Base-by-base conservation (phyloP, 345 rosid species). In the Reutealis trisperma region DNA sequence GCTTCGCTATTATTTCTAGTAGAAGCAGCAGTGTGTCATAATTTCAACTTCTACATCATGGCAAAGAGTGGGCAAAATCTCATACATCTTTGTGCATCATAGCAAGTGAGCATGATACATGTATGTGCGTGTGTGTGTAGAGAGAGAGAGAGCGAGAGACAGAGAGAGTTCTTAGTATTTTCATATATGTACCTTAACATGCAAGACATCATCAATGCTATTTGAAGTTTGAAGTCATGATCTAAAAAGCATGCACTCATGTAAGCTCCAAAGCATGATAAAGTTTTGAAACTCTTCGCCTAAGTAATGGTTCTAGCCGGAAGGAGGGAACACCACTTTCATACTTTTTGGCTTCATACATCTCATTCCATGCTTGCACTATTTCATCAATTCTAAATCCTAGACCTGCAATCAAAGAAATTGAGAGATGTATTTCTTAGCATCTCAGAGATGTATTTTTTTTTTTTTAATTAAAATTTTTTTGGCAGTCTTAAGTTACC, bases 331-430 rank as follows among this genome's bases (percentile, higher is more conserved):
- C 75, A 54, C 82, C 87, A 66, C 83, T 87, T 77, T 64, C 83
- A 89, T 89, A 91, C 73, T 47, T 87, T 80, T 86, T 91, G 37
- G 94, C 97, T 80, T 90, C 93, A 76, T 81, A 67, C 92, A 93
- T 88, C 81, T 95, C 96, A 72, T 90, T 86, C 90, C 86, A 90
- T 83, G 97, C 94, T 75, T 88, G 86, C 75, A 90, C 72, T 70
- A 91, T 91, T 84, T 91, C 98, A 67, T 89, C 91, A 65, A 89
- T 83, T 78, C 82, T 89, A 77, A 90, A 85, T 44, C 86, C 91
- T 42, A 89, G 69, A 80, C 91, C 96, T 93, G 93, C 83, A 63
- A 79, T 63, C 18, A 77, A 12, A 62, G 32, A 73, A 52, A 52
- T 61, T 27, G 57, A 18, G 67, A 74, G 51, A 77, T 42, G 63